Base-by-base conservation (phyloP, 2,329 filamentous ascomycete genomes). In the Colletotrichum camelliae region DNA sequence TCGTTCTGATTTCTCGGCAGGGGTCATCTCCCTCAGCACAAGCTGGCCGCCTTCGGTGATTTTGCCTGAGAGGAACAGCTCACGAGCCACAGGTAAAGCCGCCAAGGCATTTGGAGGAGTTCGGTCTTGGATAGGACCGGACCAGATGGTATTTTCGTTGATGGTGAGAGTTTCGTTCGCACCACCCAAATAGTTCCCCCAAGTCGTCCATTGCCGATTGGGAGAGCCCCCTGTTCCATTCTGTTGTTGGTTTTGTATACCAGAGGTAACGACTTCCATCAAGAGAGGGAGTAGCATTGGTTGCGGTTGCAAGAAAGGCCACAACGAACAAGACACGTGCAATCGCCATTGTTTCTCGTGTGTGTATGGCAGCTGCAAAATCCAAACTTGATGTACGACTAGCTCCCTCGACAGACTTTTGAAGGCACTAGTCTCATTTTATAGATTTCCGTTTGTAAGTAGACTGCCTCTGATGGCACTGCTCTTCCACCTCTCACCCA, bases 81-180 rank as follows among this genome's bases (percentile, higher is more conserved):
- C 78, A 60, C 86, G 82, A 12, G 87, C 78, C 16, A 77, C 77
- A 15, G 82, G 80, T 7, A 87, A 79, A 65, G 84, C 81, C 29
- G 75, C 67, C 21, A 79, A 79, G 69, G 80, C 83, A 76, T 82
- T 83, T n/a, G 81, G 81, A 16, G 86, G 86, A 15, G 84, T 85
- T 13, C 88, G 86, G 62, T 87, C 81, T 72, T 87, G 86, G 9
- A 82, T 83, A 1, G 85, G 86, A 29, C 87, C 87, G 70, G 85
- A 87, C 86, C 86, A 88, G 13, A 88, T 83, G 2, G 87, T 87
- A 72, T 89, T 86, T 77, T 89, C 88, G 61, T 89, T 89, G 16
- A 89, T 80, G 33, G 84, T 80, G 5, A 88, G 78, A 52, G 86
- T 82, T 64, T 88, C 87, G 1, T 83, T 82, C 15, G 83, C 79